Base-by-base conservation (phyloP, 371 early-diverging fungal genomes). In the Mucor racemosus region DNA sequence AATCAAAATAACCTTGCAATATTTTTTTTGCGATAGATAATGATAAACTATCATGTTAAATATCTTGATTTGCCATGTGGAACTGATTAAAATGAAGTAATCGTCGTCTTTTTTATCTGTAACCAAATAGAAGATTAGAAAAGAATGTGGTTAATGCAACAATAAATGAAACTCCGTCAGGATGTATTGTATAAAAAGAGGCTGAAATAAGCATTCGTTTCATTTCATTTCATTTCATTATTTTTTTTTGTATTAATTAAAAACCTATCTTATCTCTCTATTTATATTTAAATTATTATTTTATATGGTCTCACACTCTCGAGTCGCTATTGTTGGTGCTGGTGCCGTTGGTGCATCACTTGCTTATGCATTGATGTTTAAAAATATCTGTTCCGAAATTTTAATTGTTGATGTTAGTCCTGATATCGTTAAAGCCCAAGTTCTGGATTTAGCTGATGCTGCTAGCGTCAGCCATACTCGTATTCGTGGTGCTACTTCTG, bases 341-440 rank as follows among this genome's bases (percentile, higher is more conserved):
- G 94, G 94, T 50, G 87, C 91, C 34, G 94, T 94, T 44, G 94
- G 94, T n/a, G 86, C 93, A 1, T 78, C 92, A 17, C 87, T 87
- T 38, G 91, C 93, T 7, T 92, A 89, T 68, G 88, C 92, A 11
- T 77, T 91, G 40, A 79, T 92, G 62, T 78, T 91, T 72, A 86
- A 86, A 59, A 85, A 90, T 21, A 86, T 91, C 13, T 80, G 88
- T 9, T 88, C 88, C 4, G 90, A 92, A 68, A 77, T 94, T 19
- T 65, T 93, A n/a, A 72, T 94, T 57, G 90, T 91, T 19, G 95
- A 94, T 68, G 80, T 85, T 15, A 82, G 76, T 33, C 74, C 78
- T 13, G 86, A 90, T 58, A 76, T 84, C 21, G 89, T 85, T n/a
- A 65, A 82, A 59, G 95, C 93, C 8, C 93, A 95, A 73, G 89